Percentiles rank a stretch among this genome's conserved stretches.
These are phyloP conservation scores for Testicularia cyperi DNA, from an alignment of 1,284 basidiomycete species.

Conservation along the genomic window DNA sequence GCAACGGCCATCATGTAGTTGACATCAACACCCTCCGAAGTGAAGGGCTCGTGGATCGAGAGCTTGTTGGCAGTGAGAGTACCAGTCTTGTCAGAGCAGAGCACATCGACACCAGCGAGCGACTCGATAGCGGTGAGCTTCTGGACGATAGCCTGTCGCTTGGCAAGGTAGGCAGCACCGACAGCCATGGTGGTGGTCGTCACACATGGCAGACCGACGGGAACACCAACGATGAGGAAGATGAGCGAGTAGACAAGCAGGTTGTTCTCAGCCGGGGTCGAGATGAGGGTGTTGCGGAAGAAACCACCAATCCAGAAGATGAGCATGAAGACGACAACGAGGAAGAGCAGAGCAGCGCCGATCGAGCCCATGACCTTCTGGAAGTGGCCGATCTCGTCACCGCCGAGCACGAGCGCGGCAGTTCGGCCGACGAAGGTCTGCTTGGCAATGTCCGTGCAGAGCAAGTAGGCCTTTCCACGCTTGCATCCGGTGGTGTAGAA, in stretches of 20 bases:
- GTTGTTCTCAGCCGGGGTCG: slow-evolving; percentile 64
- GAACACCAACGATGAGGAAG: slow-evolving; percentile 66
- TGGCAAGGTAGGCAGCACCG: slow-evolving; percentile 66
- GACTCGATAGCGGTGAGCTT: slow-evolving; percentile 68
- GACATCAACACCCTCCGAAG: slow-evolving; percentile 63
- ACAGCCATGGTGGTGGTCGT: slow-evolving; percentile 67
- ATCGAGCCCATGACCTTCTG: slow-evolving; percentile 64
- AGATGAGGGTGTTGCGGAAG: slow-evolving; percentile 64
- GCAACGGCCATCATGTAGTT: slow-evolving; percentile 65
- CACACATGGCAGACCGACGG: slow-evolving; percentile 66
- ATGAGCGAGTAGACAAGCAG: slow-evolving; percentile 65
- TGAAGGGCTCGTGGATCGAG: slow-evolving; percentile 65
- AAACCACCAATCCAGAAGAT: slow-evolving; percentile 63
- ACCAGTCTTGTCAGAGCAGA: slow-evolving; percentile 68
- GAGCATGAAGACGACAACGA: slow-evolving; percentile 65
- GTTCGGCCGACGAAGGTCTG: slow-evolving; percentile 64
- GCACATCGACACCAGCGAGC: slow-evolving; percentile 67
- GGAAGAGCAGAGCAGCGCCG: slow-evolving; percentile 64
- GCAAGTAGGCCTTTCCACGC: slow-evolving; percentile 65
- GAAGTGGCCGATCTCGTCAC: slow-evolving; percentile 64
- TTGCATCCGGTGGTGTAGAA: slow-evolving; percentile 64
- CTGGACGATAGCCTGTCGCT: slow-evolving; percentile 67
- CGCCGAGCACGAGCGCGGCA: slow-evolving; percentile 62
- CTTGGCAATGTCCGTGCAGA: slow-evolving; percentile 64
- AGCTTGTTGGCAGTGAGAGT: slow-evolving; percentile 68